Percentiles rank a stretch among this genome's conserved stretches.
Evolutionary conservation across 2,329 filamentous ascomycete species (phyloP).

Genomic region (Talaromyces verruculosus): DNA sequence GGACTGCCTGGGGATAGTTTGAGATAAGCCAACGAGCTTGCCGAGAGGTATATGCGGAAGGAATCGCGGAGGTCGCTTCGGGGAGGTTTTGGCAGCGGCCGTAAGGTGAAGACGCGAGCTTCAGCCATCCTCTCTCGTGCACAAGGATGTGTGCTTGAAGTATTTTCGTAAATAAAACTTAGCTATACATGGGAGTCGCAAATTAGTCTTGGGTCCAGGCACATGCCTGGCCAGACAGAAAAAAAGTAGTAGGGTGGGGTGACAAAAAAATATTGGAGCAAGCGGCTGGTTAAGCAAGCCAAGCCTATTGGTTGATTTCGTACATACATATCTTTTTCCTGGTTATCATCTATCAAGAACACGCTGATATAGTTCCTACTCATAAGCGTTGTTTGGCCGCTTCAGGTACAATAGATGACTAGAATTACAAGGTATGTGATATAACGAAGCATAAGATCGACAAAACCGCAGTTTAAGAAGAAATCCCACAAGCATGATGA

Average conservation of each 20-base stretch:
- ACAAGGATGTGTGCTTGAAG: neutral
- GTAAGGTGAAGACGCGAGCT: constrained; percentile 51
- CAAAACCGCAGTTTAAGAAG: constrained; percentile 6
- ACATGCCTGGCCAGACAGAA: constrained; percentile 5
- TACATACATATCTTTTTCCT: neutral
- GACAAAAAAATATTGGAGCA: neutral
- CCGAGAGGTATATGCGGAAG: constrained; percentile 60
- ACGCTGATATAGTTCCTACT: neutral
- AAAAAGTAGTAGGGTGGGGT: constrained; percentile 22
- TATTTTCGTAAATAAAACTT: neutral
- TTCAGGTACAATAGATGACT: constrained; percentile 9
- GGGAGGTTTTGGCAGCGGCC: constrained; percentile 53
- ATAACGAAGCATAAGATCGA: constrained; percentile 4
- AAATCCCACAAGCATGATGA: constrained; percentile 14
- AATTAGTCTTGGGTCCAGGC: neutral
- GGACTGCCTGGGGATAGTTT: constrained; percentile 60
- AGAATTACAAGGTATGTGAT: constrained; percentile 14
- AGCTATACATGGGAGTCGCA: neutral
- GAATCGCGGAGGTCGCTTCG: constrained; percentile 55
- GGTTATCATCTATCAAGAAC: neutral
- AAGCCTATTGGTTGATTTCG: constrained; percentile 4
- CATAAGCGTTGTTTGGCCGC: constrained; percentile 3
- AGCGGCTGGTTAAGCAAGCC: neutral
- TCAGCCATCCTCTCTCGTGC: constrained; percentile 36
- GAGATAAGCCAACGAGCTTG: constrained; percentile 56